Percentiles rank a stretch among this genome's conserved stretches.
Evolutionary conservation across 306 rosid genomes (phyloP).

Genomic region (Vicia sativa): DNA sequence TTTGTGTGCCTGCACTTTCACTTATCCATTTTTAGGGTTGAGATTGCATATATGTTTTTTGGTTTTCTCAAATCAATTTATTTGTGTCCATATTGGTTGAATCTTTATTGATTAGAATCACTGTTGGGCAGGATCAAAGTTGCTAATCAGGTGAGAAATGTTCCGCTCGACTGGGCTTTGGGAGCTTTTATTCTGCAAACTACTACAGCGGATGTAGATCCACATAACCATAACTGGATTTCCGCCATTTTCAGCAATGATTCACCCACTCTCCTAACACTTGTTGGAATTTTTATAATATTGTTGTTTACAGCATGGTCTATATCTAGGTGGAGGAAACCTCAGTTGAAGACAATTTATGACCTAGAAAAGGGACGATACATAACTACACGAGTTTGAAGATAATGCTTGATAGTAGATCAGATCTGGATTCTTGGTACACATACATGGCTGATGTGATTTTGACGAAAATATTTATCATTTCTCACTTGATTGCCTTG

Average conservation of each 20-base stretch:
- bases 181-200: slow-evolving; percentile 96
- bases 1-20: slow-evolving; percentile 17
- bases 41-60: slow-evolving; percentile 1
- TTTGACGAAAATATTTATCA: slow-evolving; percentile 34
- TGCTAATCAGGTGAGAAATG: slow-evolving; percentile 74
- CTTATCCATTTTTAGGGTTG: slow-evolving; percentile 2
- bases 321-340: slow-evolving; percentile 84
- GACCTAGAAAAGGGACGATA: slow-evolving; percentile 93
- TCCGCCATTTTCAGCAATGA: slow-evolving; percentile 52
- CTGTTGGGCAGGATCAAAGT: slow-evolving; percentile 62
- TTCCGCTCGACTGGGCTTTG: slow-evolving; percentile 97
- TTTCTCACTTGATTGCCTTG: slow-evolving; percentile 33
- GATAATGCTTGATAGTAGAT: slow-evolving; percentile 39
- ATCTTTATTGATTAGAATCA: slow-evolving; percentile 35
- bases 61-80: slow-evolving; percentile 18
- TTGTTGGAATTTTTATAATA: slow-evolving; percentile 58
- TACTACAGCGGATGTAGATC: slow-evolving; percentile 54
- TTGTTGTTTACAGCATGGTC: slow-evolving; percentile 82
- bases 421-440: slow-evolving; percentile 30
- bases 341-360: slow-evolving; percentile 83
- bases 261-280: slow-evolving; percentile 58
- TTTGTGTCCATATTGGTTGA: slow-evolving; percentile 31
- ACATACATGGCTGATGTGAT: slow-evolving; percentile 36
- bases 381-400: slow-evolving; percentile 68
- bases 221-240: slow-evolving; percentile 57